Evolutionary conservation across 1,284 basidiomycete species (phyloP).

Genomic region (Tilletia setariae): DNA sequence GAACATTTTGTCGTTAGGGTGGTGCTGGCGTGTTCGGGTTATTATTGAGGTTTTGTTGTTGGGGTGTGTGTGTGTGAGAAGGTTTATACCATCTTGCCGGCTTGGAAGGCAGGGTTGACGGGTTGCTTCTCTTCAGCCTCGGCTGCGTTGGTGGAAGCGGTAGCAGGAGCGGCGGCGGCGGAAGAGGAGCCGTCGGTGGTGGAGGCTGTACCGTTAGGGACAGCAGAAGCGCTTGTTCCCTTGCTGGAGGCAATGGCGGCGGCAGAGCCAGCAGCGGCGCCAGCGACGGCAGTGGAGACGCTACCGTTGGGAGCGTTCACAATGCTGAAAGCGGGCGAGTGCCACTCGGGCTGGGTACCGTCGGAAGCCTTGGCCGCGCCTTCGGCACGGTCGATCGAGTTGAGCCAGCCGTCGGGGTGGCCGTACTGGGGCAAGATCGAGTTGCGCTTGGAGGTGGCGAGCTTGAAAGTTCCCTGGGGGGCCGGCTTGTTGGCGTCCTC

Average conservation of each 20-base stretch:
- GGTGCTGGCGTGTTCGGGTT: too few relatives aligned
- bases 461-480: conserved; percentile 42
- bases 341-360: conserved; percentile 63
- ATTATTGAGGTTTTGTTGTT: too few relatives aligned
- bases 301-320: conserved; percentile 25
- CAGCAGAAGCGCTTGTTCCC: conserved; percentile 24
- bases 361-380: conserved; percentile 56
- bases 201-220: conserved; percentile 26
- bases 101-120: conserved; percentile 31
- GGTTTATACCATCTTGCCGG: conserved; percentile 26
- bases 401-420: conserved; percentile 70
- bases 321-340: conserved; percentile 63
- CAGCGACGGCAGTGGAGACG: conserved; percentile 17
- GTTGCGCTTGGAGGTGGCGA: conserved; percentile 46
- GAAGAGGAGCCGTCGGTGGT: conserved; percentile 29
- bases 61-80: not conserved
- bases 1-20: too few relatives aligned
- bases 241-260: conserved; percentile 18
- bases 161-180: conserved; percentile 15
- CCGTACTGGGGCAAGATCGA: conserved; percentile 60
- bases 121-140: conserved; percentile 29
- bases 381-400: conserved; percentile 64
- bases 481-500: conserved; percentile 48
- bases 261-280: conserved; percentile 20
- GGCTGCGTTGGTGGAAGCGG: conserved; percentile 18